phyloP scores from a whole-genome alignment of 1,284 basidiomycete genomes.

The Megacollybia platyphylla region DNA sequence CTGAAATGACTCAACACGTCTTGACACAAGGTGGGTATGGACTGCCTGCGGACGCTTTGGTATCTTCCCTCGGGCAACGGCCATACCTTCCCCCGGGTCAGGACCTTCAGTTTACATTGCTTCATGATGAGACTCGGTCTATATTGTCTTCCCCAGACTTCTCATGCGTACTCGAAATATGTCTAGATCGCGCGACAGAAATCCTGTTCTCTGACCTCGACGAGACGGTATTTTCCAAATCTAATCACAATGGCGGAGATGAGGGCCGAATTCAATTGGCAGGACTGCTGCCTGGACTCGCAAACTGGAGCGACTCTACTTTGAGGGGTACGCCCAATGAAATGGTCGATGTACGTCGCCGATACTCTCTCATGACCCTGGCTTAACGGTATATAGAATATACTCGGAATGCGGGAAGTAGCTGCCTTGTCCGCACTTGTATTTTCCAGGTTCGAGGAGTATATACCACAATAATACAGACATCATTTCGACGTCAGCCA shows the following conservation, averaged over 20 bases:
- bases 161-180: slow-evolving; percentile 47
- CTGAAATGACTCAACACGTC: slow-evolving; percentile 55
- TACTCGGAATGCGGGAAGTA: background rate
- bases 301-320: slow-evolving; percentile 64
- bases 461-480: background rate
- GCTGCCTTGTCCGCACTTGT: background rate
- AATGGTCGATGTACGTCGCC: slow-evolving; percentile 50
- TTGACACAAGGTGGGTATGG: slow-evolving; percentile 49
- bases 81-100: slow-evolving; percentile 10
- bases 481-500: background rate
- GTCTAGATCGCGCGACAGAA: slow-evolving; percentile 56
- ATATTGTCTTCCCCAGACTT: slow-evolving; percentile 64
- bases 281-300: slow-evolving; percentile 64
- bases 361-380: background rate
- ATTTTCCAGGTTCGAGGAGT: slow-evolving; percentile 1
- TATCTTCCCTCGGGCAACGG: background rate
- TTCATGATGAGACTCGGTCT: slow-evolving; percentile 59
- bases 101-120: slow-evolving; percentile 43
- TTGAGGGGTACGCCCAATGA: slow-evolving; percentile 70
- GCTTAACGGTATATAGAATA: background rate
- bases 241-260: slow-evolving; percentile 22
- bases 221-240: slow-evolving; percentile 12
- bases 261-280: slow-evolving; percentile 54
- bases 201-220: slow-evolving; percentile 16
- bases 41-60: slow-evolving; percentile 11